These are phyloP conservation scores for Pyrenula massariospora DNA, from an alignment of 495 filamentous ascomycete species.

Conservation along the genomic window DNA sequence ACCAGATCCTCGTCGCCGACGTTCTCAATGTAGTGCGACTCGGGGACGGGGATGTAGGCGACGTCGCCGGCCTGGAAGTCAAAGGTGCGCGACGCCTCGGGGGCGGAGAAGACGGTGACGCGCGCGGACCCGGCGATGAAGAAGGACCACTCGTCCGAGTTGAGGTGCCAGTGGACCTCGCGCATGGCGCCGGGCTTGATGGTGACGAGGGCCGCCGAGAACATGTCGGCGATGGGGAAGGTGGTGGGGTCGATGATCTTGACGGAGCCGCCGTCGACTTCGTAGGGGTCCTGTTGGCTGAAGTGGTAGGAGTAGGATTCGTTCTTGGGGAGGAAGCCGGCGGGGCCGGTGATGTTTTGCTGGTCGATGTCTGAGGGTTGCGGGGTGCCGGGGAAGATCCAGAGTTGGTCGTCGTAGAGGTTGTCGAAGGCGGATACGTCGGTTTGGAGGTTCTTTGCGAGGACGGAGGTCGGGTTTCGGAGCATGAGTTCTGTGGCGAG, in stretches of 20 bases:
- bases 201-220: slow-evolving; percentile 52
- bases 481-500: slow-evolving; percentile 53
- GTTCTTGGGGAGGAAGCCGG: slow-evolving; percentile 39
- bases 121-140: slow-evolving; percentile 58
- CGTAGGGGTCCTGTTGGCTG: slow-evolving; percentile 46
- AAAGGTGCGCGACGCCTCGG: slow-evolving; percentile 50
- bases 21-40: slow-evolving; percentile 67
- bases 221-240: slow-evolving; percentile 49
- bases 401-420: slow-evolving; percentile 47
- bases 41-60: slow-evolving; percentile 52
- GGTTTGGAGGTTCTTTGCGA: slow-evolving; percentile 51
- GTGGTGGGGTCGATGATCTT: slow-evolving; percentile 54
- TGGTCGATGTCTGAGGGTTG: slow-evolving; percentile 46
- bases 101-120: slow-evolving; percentile 53
- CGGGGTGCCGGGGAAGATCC: slow-evolving; percentile 58
- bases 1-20: slow-evolving; percentile 55
- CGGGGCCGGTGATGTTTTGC: slow-evolving; percentile 49
- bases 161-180: slow-evolving; percentile 73
- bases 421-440: slow-evolving; percentile 42
- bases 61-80: slow-evolving; percentile 67
- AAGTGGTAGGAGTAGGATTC: slow-evolving; percentile 56
- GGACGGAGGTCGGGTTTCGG: slow-evolving; percentile 45
- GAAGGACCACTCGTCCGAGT: slow-evolving; percentile 66
- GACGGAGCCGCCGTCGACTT: slow-evolving; percentile 49
- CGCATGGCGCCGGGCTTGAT: slow-evolving; percentile 62